Percentiles rank a stretch among this genome's conserved stretches.
Evolutionary conservation across 139 green algal genomes (phyloP).

Genomic region (Micractinium sp.): DNA sequence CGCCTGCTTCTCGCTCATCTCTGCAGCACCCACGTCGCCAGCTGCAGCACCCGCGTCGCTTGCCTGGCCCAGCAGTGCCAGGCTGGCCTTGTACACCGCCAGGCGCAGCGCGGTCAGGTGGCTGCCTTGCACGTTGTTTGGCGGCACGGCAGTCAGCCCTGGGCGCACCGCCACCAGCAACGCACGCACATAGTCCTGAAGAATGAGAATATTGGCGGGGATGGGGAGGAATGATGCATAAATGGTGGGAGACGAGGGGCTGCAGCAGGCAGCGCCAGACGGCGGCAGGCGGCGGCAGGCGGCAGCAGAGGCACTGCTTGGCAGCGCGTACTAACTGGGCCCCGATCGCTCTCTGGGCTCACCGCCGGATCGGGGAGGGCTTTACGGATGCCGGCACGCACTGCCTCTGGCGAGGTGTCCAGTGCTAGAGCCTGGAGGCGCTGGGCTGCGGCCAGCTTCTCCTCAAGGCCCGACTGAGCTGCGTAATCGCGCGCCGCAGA

Average conservation of each 20-base stretch:
- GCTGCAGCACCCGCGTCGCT: background rate
- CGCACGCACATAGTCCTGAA: slow-evolving; percentile 15
- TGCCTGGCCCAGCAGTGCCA: background rate
- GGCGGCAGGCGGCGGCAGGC: slow-evolving; percentile 2
- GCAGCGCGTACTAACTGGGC: background rate
- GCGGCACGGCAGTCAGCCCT: background rate
- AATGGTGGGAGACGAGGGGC: no score
- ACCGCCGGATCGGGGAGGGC: background rate
- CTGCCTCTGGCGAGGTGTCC: no score
- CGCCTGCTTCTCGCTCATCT: slow-evolving; percentile 13
- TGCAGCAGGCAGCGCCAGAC: background rate
- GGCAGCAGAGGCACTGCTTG: background rate
- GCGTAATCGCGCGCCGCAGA: background rate
- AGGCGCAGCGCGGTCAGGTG: background rate
- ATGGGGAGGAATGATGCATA: background rate
- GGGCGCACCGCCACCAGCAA: slow-evolving; percentile 3
- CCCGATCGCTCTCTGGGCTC: background rate
- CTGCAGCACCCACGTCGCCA: background rate
- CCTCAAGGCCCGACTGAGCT: background rate
- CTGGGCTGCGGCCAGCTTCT: background rate
- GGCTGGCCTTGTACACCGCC: background rate
- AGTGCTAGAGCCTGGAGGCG: background rate
- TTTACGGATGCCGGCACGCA: background rate
- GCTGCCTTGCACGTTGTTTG: background rate
- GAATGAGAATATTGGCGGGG: no score